Evolutionary conservation across 257 asterid genomes (phyloP).

Genomic region (Solanum stenotomum): DNA sequence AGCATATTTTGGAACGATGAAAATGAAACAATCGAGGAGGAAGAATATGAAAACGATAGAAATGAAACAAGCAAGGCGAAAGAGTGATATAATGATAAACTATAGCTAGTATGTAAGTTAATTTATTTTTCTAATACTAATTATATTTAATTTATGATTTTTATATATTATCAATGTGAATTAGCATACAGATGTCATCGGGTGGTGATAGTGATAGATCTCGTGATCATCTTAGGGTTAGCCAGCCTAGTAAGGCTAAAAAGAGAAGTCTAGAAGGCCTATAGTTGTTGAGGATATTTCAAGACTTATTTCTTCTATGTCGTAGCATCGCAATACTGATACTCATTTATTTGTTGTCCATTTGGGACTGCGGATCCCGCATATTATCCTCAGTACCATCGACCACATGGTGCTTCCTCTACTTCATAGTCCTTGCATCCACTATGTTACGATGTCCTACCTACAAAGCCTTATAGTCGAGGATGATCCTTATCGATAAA

Average conservation of each 20-base stretch:
- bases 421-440: not conserved
- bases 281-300: not conserved
- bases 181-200: not conserved
- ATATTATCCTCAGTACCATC: not conserved
- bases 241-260: not conserved
- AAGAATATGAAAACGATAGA: not conserved
- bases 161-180: not conserved
- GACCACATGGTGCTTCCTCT: not conserved
- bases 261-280: not conserved
- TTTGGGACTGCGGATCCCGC: too few species aligned
- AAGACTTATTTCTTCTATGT: not conserved
- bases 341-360: not conserved
- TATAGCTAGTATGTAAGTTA: not conserved
- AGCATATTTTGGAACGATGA: not conserved
- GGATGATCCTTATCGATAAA: too few species aligned
- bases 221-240: not conserved
- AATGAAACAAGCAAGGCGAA: not conserved
- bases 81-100: not conserved
- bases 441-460: not conserved
- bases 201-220: not conserved
- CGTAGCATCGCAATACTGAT: not conserved
- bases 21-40: not conserved
- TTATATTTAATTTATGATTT: too few species aligned
- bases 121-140: not conserved
- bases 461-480: not conserved